Evolutionary conservation across 352 stramenopile genomes (phyloP).

Genomic region (Stephanocyclus meneghinianus): DNA sequence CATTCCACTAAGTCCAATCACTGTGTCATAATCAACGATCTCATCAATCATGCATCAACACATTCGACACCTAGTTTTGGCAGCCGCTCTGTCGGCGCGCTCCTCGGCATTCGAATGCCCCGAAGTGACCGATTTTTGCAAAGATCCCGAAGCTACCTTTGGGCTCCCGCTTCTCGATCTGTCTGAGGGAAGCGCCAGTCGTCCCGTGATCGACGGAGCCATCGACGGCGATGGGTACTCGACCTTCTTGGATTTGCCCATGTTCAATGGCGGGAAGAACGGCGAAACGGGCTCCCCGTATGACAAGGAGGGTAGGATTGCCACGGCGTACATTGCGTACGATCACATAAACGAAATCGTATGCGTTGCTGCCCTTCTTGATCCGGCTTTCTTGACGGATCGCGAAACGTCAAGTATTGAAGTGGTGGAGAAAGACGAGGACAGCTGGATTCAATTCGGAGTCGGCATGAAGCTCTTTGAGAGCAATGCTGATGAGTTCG

Average conservation of each 20-base stretch:
- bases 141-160: no score
- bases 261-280: conserved; percentile 14
- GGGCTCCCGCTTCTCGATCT: no score
- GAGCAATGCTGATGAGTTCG: conserved; percentile 6
- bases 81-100: no score
- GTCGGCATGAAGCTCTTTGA: not conserved
- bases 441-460: conserved; percentile 9
- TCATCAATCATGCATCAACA: no score
- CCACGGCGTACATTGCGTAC: conserved; percentile 1
- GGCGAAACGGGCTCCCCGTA: not conserved
- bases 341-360: not conserved
- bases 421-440: not conserved
- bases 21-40: no score
- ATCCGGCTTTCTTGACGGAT: not conserved
- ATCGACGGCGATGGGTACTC: no score
- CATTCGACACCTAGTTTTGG: no score
- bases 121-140: no score
- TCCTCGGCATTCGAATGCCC: no score
- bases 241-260: not conserved
- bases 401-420: not conserved
- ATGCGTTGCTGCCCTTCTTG: not conserved
- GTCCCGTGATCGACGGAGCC: no score
- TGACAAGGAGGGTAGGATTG: conserved; percentile 1
- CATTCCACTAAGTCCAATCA: no score
- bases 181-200: no score